Evolutionary conservation across 306 rosid genomes (phyloP), one percentile per base, ranked within the genome.

Genomic region (Myrica gale): DNA sequence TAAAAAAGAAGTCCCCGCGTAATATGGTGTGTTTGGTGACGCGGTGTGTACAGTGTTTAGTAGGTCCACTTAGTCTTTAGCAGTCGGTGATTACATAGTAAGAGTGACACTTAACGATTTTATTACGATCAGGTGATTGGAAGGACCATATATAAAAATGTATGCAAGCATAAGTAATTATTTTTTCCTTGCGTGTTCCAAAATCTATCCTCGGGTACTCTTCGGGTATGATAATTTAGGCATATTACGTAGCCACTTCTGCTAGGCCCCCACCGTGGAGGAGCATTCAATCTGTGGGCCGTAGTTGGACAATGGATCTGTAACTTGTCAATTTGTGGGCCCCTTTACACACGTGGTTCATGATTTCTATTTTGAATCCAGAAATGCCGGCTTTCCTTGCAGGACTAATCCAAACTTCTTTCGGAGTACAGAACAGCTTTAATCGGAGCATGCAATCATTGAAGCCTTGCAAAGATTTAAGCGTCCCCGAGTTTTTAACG

Each of bases 231-330:
- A 66, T 79, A 15, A 82, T 76, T 67, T 73, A 48, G 68, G 78
- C 68, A 48, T 12, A 63, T 73, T 26, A 72, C 75, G 81, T 81
- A 84, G 69, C 76, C 85, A 76, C 76, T 47, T 58, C 70, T 74
- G 58, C 48, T 56, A 77, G 75, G 88, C 86, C 13, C 90, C 84
- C 74, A 80, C 84, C 76, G 39, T 52, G 76, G 71, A 83, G 50
- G 19, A 68, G 74, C 68, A 75, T 53, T 77, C 78, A 62, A 48
- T 15, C 54, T 62, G 67, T 69, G 75, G 76, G 52, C 78, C 58
- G 72, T 71, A 78, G 81, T 80, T 48, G 71, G 50, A 70, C 53
- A 26, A 60, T 73, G 55, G 72, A 80, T 45, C 74, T 55, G 77
- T 70, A 53, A 63, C 53, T 53, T 67, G 66, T 19, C 66, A 68